Evolutionary conservation across 208 protist genomes (phyloP), one percentile per base, ranked within the genome.

Genomic region (Endotrypanum monterogeii): DNA sequence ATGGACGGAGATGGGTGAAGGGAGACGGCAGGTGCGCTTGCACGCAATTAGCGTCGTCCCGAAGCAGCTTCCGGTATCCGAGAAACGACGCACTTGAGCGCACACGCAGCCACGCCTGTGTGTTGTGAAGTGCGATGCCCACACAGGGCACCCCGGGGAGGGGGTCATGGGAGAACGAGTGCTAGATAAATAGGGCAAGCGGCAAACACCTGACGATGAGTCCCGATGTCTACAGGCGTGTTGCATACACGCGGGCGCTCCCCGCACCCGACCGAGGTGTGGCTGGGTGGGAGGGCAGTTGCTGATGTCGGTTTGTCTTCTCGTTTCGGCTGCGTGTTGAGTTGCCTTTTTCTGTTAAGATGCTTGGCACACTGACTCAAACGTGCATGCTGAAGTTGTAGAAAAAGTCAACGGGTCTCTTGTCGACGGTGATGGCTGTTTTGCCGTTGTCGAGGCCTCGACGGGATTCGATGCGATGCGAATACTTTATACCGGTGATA

Each of bases 181-280:
- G 3, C n/a, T 12, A 25, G 9, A 28, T 32, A 58, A 28, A 14
- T 20, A 58, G 41, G 41, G 41, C 41, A 46, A 46, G 41, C 41
- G 9, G 41, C 3, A 46, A 12, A 46, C 28, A 4, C 54, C 11
- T 14, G 18, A 20, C 9, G 28, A 35, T 35, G 9, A 37, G 0
- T 28, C 54, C 5, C 23, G 28, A n/a, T 18, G 9, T 5, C 9
- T 30, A 28, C 54, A 58, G 14, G 39, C 67, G 48, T 71, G 52
- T 28, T 25, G 25, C 30, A 28, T 18, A 57, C 63, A 23, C 44
- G 48, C 32, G 28, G 39, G 39, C 61, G 7, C 11, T 20, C 50
- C 44, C 16, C 32, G 61, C 39, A 52, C 23, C 72, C 20, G 46
- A 54, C 50, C 60, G 52, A n/a, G n/a, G 60, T 58, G 54, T 46